Evolutionary conservation across 2,329 filamentous ascomycete genomes (phyloP).

Genomic region (Blumeria hordei): DNA sequence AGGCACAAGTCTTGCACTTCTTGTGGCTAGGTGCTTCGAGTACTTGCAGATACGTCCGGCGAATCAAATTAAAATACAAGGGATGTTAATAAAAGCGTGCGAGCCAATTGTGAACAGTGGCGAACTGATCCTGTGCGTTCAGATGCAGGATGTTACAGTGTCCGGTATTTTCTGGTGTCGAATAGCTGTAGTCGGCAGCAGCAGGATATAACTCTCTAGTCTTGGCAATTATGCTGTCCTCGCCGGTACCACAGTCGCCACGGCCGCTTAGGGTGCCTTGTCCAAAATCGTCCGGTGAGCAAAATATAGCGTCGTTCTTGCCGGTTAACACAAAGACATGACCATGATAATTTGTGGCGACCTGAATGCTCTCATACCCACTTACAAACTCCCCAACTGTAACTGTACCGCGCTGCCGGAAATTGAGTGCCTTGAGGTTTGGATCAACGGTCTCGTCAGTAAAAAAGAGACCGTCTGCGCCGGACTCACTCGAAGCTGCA

Average conservation of each 20-base stretch:
- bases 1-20: too few relatives aligned
- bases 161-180: not conserved
- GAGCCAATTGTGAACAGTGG: conserved; percentile 2
- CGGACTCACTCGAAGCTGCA: not conserved
- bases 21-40: too few relatives aligned
- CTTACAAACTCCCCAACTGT: not conserved
- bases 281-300: conserved; percentile 1
- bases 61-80: too few relatives aligned
- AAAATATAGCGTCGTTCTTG: conserved; percentile 5
- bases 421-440: not conserved
- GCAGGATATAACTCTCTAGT: not conserved
- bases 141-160: conserved; percentile 4
- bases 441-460: not conserved
- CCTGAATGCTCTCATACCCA: not conserved
- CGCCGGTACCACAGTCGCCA: not conserved
- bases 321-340: conserved; percentile 6
- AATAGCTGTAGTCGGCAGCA: not conserved
- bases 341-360: conserved; percentile 2
- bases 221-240: not conserved
- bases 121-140: conserved; percentile 1
- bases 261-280: not conserved
- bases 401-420: not conserved
- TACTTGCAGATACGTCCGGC: too few relatives aligned
- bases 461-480: not conserved
- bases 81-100: not conserved